Evolutionary conservation across 331 rosid genomes (phyloP).

Genomic region (Malus hybrid): DNA sequence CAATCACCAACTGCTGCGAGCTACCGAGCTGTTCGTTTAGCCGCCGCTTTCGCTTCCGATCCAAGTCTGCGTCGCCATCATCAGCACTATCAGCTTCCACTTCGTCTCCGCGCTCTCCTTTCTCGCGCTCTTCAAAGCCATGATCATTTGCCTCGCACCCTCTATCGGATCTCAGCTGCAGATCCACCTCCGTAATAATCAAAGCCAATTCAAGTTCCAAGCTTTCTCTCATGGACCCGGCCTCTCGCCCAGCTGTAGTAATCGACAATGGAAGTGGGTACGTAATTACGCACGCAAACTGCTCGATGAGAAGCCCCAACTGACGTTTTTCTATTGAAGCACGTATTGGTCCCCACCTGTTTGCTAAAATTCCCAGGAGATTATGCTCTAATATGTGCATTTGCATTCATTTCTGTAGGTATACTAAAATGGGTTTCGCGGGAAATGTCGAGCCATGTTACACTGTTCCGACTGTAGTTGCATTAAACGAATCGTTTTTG

Average conservation of each 20-base stretch:
- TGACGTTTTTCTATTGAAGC: background rate
- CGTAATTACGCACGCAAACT: conserved; percentile 12
- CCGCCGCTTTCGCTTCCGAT: conserved; percentile 57
- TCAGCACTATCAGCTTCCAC: conserved; percentile 12
- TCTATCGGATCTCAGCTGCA: conserved; percentile 65
- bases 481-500: conserved; percentile 77
- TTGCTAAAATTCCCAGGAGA: conserved; percentile 33
- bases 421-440: conserved; percentile 97
- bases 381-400: background rate
- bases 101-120: conserved; percentile 14
- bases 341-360: conserved; percentile 13
- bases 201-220: background rate
- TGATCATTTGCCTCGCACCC: conserved; percentile 52
- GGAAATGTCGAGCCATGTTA: conserved; percentile 98
- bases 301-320: conserved; percentile 29
- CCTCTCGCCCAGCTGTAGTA: conserved; percentile 92
- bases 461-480: conserved; percentile 80
- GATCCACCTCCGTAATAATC: conserved; percentile 36
- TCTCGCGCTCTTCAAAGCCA: conserved; percentile 35
- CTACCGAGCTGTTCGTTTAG: conserved; percentile 34
- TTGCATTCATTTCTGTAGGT: conserved; percentile 36
- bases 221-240: conserved; percentile 70
- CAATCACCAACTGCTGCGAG: conserved; percentile 21
- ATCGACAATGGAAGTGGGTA: conserved; percentile 98
- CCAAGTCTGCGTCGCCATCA: conserved; percentile 52